phyloP scores from a whole-genome alignment of 768 basidiomycete species.

The Suillus variegatus region DNA sequence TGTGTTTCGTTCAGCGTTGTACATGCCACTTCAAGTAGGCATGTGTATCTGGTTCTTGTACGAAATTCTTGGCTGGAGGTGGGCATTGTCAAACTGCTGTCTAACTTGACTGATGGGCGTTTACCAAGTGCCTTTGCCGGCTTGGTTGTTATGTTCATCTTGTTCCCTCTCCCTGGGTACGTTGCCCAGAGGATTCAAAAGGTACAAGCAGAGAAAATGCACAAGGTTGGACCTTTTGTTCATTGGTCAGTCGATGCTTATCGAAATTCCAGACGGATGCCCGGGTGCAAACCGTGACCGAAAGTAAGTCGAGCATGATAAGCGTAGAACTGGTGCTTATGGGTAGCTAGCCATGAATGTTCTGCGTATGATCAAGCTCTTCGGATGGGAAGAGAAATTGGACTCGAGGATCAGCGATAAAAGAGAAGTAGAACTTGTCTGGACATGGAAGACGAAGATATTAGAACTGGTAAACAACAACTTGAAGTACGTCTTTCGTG shows the following conservation, averaged over 20 bases:
- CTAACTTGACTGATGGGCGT: neutral
- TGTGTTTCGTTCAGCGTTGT: constrained; percentile 6
- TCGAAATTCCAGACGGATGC: constrained; percentile 47
- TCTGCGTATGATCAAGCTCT: constrained; percentile 70
- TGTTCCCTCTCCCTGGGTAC: constrained; percentile 60
- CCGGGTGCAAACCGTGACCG: constrained; percentile 60
- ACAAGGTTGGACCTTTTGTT: constrained; percentile 32
- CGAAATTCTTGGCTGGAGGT: constrained; percentile 47
- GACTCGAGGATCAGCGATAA: constrained; percentile 51
- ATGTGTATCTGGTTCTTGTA: constrained; percentile 47
- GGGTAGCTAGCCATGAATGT: constrained; percentile 48
- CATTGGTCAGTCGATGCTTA: neutral
- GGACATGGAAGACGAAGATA: constrained; percentile 54
- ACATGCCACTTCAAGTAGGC: constrained; percentile 13
- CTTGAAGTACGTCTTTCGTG: constrained; percentile 12
- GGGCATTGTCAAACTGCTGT: neutral
- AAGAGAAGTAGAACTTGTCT: constrained; percentile 60
- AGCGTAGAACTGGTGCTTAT: constrained; percentile 7
- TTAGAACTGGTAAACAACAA: constrained; percentile 46
- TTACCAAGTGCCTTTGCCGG: constrained; percentile 50
- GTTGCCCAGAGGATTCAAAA: constrained; percentile 49
- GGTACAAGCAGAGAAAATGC: constrained; percentile 52
- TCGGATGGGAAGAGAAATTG: constrained; percentile 66
- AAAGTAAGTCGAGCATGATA: constrained; percentile 40
- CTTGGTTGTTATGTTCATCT: constrained; percentile 48